Conservation (phyloP, 371 early-diverging fungal genomes). For the Parasitella parasitica region DNA sequence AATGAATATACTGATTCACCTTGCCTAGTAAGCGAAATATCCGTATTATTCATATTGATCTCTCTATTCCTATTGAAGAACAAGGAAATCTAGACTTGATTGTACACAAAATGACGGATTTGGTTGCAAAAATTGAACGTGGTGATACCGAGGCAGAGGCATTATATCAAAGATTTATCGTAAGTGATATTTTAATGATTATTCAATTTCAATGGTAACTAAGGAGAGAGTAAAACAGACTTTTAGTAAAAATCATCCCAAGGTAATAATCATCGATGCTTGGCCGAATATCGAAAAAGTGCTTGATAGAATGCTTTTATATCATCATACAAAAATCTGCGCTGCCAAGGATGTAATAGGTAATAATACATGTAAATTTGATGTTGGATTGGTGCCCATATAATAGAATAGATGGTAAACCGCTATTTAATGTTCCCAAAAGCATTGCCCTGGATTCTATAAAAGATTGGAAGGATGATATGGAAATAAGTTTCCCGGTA, state of each 20-base stretch:
- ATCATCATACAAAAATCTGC: constrained; percentile 22
- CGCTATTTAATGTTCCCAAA: constrained; percentile 33
- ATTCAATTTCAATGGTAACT: neutral
- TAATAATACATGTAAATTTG: neutral
- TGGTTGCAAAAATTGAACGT: constrained; percentile 33
- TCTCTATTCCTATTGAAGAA: constrained; percentile 33
- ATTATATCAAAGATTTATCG: constrained; percentile 34
- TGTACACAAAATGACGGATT: constrained; percentile 53
- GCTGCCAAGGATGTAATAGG: constrained; percentile 6
- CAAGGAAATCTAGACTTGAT: constrained; percentile 41
- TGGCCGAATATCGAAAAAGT: constrained; percentile 39
- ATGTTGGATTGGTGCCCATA: neutral
- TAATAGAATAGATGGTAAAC: constrained; percentile 3
- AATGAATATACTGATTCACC: neutral
- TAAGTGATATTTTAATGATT: constrained; percentile 1
- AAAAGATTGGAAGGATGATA: constrained; percentile 8
- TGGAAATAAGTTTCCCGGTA: constrained; percentile 36
- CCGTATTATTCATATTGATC: constrained; percentile 39
- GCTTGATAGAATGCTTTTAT: constrained; percentile 32
- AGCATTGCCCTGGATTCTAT: constrained; percentile 19
- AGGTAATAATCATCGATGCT: constrained; percentile 37
- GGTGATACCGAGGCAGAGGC: constrained; percentile 29
- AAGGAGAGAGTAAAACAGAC: constrained; percentile 17
- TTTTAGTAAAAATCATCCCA: constrained; percentile 31
- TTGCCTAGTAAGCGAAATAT: constrained; percentile 30